These are phyloP conservation scores for Phytophthora chlamydospora DNA, from an alignment of 352 stramenopile genomes.

Conservation along the genomic window DNA sequence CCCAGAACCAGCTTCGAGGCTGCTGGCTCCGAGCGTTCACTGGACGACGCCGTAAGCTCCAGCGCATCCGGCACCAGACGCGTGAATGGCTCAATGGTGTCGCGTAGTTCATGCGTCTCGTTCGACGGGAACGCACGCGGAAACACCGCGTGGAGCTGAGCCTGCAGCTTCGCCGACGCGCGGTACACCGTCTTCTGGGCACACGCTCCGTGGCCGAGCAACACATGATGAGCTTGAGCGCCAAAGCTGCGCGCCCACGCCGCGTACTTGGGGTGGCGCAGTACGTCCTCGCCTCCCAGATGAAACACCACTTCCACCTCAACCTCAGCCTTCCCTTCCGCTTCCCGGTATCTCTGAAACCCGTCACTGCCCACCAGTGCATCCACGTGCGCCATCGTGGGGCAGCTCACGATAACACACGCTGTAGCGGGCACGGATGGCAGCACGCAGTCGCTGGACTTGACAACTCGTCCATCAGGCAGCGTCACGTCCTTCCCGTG, in stretches of 20 bases:
- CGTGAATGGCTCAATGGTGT: slow-evolving; percentile 43
- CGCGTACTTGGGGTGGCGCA: slow-evolving; percentile 63
- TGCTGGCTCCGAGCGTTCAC: slow-evolving; percentile 2
- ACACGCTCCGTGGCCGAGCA: slow-evolving; percentile 57
- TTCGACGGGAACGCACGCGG: slow-evolving; percentile 62
- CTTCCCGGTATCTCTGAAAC: slow-evolving; percentile 54
- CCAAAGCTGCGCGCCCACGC: slow-evolving; percentile 70
- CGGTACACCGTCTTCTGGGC: slow-evolving; percentile 76
- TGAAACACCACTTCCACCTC: slow-evolving; percentile 75
- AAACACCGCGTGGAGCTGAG: slow-evolving; percentile 73
- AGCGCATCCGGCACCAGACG: slow-evolving; percentile 32
- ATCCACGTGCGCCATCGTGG: slow-evolving; percentile 64
- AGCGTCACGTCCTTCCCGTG: slow-evolving; percentile 82
- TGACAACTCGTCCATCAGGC: slow-evolving; percentile 62
- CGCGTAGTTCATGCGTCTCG: slow-evolving; percentile 49
- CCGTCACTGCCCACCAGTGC: slow-evolving; percentile 45
- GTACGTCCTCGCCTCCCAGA: slow-evolving; percentile 49
- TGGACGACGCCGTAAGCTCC: slow-evolving; percentile 14
- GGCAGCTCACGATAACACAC: slow-evolving; percentile 67
- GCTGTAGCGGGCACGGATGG: slow-evolving; percentile 58
- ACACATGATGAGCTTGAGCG: slow-evolving; percentile 58
- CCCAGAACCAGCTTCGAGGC: slow-evolving; percentile 49
- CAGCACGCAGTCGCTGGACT: slow-evolving; percentile 73
- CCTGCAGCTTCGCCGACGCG: slow-evolving; percentile 70
- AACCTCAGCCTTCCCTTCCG: slow-evolving; percentile 27